Evolutionary conservation across 129 eudicot genomes (phyloP), one percentile per base, ranked within the genome.

Genomic region (Logfia minima): DNA sequence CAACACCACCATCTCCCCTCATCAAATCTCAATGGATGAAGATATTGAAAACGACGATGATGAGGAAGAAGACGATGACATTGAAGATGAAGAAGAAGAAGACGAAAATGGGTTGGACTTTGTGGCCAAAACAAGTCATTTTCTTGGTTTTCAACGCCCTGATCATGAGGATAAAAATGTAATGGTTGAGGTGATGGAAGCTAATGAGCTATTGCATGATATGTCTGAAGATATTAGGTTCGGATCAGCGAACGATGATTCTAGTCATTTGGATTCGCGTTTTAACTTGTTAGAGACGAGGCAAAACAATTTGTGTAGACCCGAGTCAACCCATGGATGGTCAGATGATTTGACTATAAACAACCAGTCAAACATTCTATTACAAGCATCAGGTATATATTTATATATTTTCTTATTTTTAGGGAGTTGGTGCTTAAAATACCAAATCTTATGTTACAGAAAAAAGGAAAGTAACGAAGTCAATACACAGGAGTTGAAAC

Each of bases 201-300:
- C 80, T 0, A 85, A 79, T 55, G 88, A 87, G 82, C 70, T 83
- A 31, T 62, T 84, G 85, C 92, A 83, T 75, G 86, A 83, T 41
- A 74, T 84, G 83, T 81, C 85, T 14, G 88, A 82, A 24, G 87
- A 79, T 72, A 83, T 88, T 26, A 74, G 85, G 83, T 70, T 93
- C 6, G 92, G 87, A 8, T 93, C 95, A 9, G 83, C 86, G 0
- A 86, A 87, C 61, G 89, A 84, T 68, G 85, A 81, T 14, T 87
- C 97, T 1, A 88, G 78, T 66, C 67, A 87, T 71, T 79, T 84
- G 55, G 89, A 85, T 24, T 74, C 89, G 14, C 74, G 81, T 24
- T 80, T 82, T 55, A 74, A 84, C 71, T 62, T 83, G 66, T 72
- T 77, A 18, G 68, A 70, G 6, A 78, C 67, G 4, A 70, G 69